Evolutionary conservation across 768 basidiomycete genomes (phyloP).

Genomic region (Lactarius indigo): DNA sequence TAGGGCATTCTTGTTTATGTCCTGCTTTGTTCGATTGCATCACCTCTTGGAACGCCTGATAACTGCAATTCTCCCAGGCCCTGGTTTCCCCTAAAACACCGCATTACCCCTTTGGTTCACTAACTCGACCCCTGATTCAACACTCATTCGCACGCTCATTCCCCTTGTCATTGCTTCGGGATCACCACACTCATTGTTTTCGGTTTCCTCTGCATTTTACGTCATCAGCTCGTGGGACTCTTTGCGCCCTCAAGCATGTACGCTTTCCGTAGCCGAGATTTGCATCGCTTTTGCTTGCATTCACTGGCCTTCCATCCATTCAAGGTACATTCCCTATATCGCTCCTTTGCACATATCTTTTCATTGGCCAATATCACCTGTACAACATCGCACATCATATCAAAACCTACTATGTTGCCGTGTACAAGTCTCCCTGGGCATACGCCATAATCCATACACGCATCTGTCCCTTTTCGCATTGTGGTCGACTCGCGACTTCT

Average conservation of each 20-base stretch:
- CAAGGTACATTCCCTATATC: constrained; percentile 15
- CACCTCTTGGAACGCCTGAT: constrained; percentile 1
- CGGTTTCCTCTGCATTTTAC: constrained; percentile 5
- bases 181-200: constrained; percentile 19
- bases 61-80: neutral
- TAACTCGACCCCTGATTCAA: constrained; percentile 6
- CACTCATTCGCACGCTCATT: constrained; percentile 22
- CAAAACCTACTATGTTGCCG: constrained; percentile 9
- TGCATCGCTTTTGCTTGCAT: neutral
- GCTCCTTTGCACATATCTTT: constrained; percentile 14
- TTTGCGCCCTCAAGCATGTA: neutral
- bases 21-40: neutral
- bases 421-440: constrained; percentile 18
- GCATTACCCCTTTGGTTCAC: constrained; percentile 15
- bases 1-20: neutral
- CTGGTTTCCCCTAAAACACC: neutral
- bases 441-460: constrained; percentile 5
- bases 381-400: constrained; percentile 22
- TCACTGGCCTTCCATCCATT: constrained; percentile 7
- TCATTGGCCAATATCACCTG: constrained; percentile 20
- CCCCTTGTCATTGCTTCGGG: constrained; percentile 12
- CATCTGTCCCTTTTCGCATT: neutral
- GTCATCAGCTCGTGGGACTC: constrained; percentile 8
- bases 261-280: neutral
- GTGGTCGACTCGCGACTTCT: neutral